Conservation (phyloP, 176 grass and related monocot species). For the Aegilops sharonensis region DNA sequence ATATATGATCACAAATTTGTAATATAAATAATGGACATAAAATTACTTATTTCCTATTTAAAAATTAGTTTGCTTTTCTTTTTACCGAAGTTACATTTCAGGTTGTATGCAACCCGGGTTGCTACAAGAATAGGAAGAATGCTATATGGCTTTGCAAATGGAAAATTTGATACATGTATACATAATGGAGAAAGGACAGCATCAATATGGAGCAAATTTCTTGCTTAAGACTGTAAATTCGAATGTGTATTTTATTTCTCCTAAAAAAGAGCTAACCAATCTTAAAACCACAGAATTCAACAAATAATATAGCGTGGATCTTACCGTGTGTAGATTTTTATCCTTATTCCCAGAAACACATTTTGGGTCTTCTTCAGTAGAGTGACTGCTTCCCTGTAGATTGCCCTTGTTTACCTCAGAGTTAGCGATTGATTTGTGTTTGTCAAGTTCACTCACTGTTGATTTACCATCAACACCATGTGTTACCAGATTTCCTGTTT, state of each 20-base stretch:
- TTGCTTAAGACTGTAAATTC: constrained; percentile 1
- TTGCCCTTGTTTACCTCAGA: constrained; percentile 31
- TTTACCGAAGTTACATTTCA: neutral
- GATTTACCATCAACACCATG: constrained; percentile 23
- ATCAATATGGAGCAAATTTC: constrained; percentile 8
- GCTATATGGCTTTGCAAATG: neutral
- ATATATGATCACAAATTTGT: neutral
- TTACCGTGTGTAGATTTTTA: constrained; percentile 59
- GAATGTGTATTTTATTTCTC: neutral
- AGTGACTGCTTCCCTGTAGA: constrained; percentile 31
- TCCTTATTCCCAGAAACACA: constrained; percentile 39
- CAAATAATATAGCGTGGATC: constrained; percentile 16
- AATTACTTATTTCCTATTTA: neutral
- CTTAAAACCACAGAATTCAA: neutral
- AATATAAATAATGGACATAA: neutral
- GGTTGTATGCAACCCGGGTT: neutral
- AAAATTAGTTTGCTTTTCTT: neutral
- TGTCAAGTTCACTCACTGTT: constrained; percentile 11
- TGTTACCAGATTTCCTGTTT: constrained; percentile 32
- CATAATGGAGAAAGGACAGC: neutral
- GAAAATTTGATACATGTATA: neutral
- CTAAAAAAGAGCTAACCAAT: neutral
- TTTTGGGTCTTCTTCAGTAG: constrained; percentile 40
- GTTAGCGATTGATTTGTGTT: constrained; percentile 5
- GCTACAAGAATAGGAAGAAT: neutral